phyloP scores from a whole-genome alignment of 768 basidiomycete species.

The Naematelia encephala region DNA sequence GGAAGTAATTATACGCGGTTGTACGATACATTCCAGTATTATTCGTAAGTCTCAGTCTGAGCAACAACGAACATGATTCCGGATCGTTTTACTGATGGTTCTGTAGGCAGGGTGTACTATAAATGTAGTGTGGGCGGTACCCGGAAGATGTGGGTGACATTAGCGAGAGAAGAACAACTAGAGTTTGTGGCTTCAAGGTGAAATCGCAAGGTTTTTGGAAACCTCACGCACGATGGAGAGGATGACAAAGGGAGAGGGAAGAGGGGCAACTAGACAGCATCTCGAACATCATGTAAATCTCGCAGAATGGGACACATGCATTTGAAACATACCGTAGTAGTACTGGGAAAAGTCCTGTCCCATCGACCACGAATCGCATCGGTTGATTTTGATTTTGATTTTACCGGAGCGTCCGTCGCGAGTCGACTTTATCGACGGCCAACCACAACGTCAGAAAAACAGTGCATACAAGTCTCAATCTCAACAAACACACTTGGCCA shows the following conservation, averaged over 20 bases:
- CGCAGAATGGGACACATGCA: not conserved
- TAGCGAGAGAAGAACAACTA: no score
- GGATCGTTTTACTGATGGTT: no score
- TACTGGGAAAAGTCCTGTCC: not conserved
- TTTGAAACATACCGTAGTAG: not conserved
- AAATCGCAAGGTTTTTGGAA: no score
- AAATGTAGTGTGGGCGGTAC: no score
- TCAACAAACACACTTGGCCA: no score
- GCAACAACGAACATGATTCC: no score
- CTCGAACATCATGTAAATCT: not conserved
- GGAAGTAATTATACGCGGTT: constrained; percentile 92
- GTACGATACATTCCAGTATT: constrained; percentile 70
- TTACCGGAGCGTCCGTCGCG: no score
- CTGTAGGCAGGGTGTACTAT: not conserved
- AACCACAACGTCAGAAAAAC: not conserved
- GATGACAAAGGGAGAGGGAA: not conserved
- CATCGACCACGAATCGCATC: no score
- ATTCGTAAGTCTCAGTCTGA: constrained; percentile 41
- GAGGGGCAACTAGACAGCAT: not conserved
- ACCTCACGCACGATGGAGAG: no score
- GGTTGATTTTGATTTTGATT: no score
- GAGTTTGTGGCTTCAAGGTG: no score
- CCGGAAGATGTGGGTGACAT: not conserved
- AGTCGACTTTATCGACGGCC: not conserved
- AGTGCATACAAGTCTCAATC: no score